A percentile compares a stretch with the other conserved stretches of the same genome.
These are phyloP conservation scores for Boechera stricta DNA, from an alignment of 345 rosid species.

Conservation along the genomic window DNA sequence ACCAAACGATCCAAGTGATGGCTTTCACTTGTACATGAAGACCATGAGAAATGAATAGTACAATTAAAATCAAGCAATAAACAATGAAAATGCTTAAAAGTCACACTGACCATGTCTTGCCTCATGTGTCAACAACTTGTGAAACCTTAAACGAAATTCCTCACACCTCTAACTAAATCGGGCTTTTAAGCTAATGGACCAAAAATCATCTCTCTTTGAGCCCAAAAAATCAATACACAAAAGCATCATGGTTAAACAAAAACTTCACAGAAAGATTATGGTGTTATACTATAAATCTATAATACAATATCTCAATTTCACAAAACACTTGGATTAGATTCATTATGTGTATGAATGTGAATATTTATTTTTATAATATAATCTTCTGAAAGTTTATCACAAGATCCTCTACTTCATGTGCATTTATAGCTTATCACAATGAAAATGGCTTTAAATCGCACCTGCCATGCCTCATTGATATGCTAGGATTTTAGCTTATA, in stretches of 20 bases:
- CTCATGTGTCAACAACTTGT: not conserved
- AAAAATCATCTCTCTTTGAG: not conserved
- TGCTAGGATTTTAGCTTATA: no score
- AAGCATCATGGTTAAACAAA: not conserved
- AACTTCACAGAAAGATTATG: no score
- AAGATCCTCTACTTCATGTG: no score
- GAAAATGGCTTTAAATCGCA: no score
- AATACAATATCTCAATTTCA: not conserved
- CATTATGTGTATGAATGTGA: not conserved
- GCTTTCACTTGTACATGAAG: constrained; percentile 6
- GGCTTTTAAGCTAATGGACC: constrained; percentile 11
- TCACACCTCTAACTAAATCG: not conserved
- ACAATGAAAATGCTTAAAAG: not conserved
- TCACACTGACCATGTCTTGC: not conserved
- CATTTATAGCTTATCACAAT: no score
- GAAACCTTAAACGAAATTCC: not conserved
- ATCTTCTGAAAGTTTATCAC: no score
- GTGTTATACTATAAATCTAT: no score
- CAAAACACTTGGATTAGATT: not conserved
- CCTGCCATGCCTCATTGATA: no score
- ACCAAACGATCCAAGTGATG: not conserved
- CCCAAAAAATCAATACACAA: not conserved
- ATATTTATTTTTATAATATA: not conserved
- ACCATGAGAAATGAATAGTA: not conserved
- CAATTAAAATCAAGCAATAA: no score